Evolutionary conservation across 345 rosid species (phyloP).

Genomic region (Linum lewisii): DNA sequence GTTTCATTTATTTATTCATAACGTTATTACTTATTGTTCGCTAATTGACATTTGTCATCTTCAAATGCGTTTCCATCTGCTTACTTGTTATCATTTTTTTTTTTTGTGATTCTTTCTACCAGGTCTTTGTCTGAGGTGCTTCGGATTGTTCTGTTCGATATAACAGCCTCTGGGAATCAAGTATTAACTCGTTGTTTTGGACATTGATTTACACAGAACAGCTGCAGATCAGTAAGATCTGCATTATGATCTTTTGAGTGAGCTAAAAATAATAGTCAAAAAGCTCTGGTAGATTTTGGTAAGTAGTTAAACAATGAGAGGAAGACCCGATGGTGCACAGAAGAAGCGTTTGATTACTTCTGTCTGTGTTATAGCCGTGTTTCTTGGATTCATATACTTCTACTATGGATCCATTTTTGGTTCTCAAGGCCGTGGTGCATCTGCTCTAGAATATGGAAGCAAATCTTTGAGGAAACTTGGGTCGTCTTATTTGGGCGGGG

Average conservation of each 20-base stretch:
- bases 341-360: slow-evolving; percentile 69
- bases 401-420: slow-evolving; percentile 62
- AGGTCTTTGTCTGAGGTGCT: no score
- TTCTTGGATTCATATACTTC: slow-evolving; percentile 62
- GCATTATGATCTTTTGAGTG: slow-evolving; percentile 18
- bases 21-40: not conserved
- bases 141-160: no score
- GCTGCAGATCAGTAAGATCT: slow-evolving; percentile 16
- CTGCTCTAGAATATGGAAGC: slow-evolving; percentile 73
- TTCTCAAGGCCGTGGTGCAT: slow-evolving; percentile 47
- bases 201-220: not conserved
- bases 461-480: slow-evolving; percentile 70
- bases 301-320: slow-evolving; percentile 50
- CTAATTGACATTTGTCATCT: not conserved
- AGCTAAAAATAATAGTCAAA: slow-evolving; percentile 11
- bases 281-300: slow-evolving; percentile 8
- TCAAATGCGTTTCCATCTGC: not conserved
- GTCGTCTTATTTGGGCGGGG: slow-evolving; percentile 67
- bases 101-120: not conserved
- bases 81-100: no score
- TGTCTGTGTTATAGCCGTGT: slow-evolving; percentile 36
- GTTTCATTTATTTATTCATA: not conserved
- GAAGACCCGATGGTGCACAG: slow-evolving; percentile 81
- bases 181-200: not conserved
- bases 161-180: not conserved